phyloP scores from a whole-genome alignment of 345 rosid species.

The Eucalyptus virginea region DNA sequence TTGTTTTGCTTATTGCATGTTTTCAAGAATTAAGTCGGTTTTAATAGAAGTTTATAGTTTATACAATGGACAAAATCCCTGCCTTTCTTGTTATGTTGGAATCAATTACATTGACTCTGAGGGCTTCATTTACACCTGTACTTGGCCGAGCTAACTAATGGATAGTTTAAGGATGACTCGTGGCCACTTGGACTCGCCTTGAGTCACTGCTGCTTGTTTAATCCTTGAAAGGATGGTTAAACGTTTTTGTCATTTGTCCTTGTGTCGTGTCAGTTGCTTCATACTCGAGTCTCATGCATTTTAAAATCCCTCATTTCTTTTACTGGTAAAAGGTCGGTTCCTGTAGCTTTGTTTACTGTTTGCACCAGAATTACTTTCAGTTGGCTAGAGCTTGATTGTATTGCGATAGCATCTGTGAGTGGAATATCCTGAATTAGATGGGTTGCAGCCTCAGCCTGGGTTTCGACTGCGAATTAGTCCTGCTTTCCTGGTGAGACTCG shows the following conservation, averaged over 20 bases:
- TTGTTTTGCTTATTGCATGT: not conserved
- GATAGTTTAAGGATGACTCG: not conserved
- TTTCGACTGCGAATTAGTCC: not conserved
- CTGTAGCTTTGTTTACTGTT: not conserved
- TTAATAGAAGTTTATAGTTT: not conserved
- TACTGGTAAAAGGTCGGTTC: not conserved
- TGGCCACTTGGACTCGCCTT: not conserved
- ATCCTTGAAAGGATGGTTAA: not conserved
- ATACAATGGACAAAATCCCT: not conserved
- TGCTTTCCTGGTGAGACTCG: not conserved
- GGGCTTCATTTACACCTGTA: not conserved
- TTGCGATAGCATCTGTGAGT: not conserved
- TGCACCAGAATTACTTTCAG: not conserved
- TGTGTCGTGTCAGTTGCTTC: not conserved
- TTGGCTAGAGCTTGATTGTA: not conserved
- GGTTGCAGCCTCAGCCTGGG: not conserved
- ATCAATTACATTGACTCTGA: not conserved
- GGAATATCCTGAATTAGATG: not conserved
- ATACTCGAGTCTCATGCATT: not conserved
- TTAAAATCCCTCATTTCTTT: not conserved
- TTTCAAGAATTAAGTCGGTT: not conserved
- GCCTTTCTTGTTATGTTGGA: not conserved
- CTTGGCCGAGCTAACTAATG: not conserved
- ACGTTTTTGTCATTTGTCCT: not conserved
- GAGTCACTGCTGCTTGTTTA: not conserved